These are phyloP conservation scores for Haplosporangium sp. DNA, from an alignment of 371 early-diverging fungal species.

Conservation along the genomic window DNA sequence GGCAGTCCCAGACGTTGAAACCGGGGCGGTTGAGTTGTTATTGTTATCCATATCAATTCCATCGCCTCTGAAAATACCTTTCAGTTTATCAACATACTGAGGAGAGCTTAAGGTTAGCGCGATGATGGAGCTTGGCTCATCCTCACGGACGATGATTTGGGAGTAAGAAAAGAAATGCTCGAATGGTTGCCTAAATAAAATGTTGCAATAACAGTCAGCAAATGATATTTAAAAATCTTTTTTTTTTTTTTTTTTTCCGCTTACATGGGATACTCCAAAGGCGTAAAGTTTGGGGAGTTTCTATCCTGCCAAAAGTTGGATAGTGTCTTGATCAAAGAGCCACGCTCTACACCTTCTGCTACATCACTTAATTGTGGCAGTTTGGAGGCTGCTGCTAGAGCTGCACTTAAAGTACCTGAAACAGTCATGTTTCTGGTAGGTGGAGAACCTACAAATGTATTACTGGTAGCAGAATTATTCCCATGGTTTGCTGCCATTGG, in stretches of 20 bases:
- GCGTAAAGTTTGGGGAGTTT: conserved; percentile 68
- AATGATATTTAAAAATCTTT: background rate
- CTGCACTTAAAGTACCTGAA: conserved; percentile 47
- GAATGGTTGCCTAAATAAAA: conserved; percentile 64
- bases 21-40: conserved; percentile 35
- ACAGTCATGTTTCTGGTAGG: conserved; percentile 46
- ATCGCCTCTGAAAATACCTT: conserved; percentile 39
- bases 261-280: conserved; percentile 84
- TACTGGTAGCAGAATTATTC: background rate
- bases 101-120: conserved; percentile 78
- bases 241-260: conserved; percentile 11
- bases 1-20: conserved; percentile 54
- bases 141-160: conserved; percentile 87
- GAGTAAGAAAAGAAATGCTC: conserved; percentile 91
- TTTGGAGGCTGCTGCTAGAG: conserved; percentile 49
- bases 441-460: conserved; percentile 33
- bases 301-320: conserved; percentile 81
- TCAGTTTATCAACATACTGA: conserved; percentile 45
- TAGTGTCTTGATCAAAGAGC: conserved; percentile 81
- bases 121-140: conserved; percentile 94
- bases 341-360: conserved; percentile 53
- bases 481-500: background rate
- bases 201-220: background rate
- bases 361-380: conserved; percentile 49
- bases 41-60: conserved; percentile 14